Evolutionary conservation across 768 basidiomycete species (phyloP), one percentile per base, ranked within the genome.

Genomic region (Gyrodon lividus): DNA sequence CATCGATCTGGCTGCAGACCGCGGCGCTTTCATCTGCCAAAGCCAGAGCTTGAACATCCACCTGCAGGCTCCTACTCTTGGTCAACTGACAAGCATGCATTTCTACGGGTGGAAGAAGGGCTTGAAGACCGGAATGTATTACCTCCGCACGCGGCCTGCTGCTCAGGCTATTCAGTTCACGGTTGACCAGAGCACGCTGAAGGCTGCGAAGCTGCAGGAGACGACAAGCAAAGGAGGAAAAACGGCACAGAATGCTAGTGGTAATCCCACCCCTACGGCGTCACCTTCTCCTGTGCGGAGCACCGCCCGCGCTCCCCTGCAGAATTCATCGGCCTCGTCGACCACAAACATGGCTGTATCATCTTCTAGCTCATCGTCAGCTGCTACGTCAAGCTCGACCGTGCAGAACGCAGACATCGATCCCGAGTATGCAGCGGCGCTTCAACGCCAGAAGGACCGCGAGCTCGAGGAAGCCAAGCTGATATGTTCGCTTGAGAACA

Each of bases 61-160:
- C 68, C 72, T 99, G 43, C 85, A 90, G 66, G 76, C 87, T 34
- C 96, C 96, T 26, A 92, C 92, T 3, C 76, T 86, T 51, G 92
- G 92, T 8, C 96, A 99, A 70, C 77, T 99, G 56, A 95, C 93
- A 34, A 89, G 87, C 55, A 94, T 94, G 92, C 93, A 95, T 71
- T 96, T 95, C 77, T 98, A 98, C 67, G 97, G 94, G n/a, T 98
- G 97, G 97, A 96, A 96, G 81, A 92, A 92, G 74, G 97, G 97
- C 30, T 74, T 99, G 65, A 99, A 99, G 54, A 99, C 97, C 1
- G 97, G 96, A 59, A 95, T 96, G 91, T 94, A 93, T 74, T 98
- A 99, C 72, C 80, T 99, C 44, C 84, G 97, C 48, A 98, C 97
- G 31, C 82, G 92, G 46, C 92, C 97, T 5, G 94, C 95, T 8